These are phyloP conservation scores for Corchorus capsularis DNA, from an alignment of 345 rosid species.

Conservation along the genomic window DNA sequence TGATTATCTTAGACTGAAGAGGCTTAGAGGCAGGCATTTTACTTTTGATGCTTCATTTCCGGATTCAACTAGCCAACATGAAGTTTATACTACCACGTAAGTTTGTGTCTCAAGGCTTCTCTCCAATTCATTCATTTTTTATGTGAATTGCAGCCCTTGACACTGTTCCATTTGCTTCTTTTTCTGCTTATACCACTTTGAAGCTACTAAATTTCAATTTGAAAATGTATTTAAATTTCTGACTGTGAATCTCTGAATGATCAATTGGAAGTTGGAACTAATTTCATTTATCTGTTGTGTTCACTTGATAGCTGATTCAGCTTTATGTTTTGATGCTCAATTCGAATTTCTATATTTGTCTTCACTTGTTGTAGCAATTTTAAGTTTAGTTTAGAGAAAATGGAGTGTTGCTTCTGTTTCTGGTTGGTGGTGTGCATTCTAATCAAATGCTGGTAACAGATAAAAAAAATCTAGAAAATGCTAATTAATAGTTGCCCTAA, in stretches of 20 bases:
- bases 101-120: slow-evolving; percentile 26
- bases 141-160: slow-evolving; percentile 8
- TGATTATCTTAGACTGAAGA: slow-evolving; percentile 84
- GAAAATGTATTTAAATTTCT: slow-evolving; percentile 3
- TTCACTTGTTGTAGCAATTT: neutral
- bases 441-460: neutral
- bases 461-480: neutral
- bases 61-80: slow-evolving; percentile 68
- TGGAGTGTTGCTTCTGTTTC: neutral
- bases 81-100: slow-evolving; percentile 90
- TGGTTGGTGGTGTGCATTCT: neutral
- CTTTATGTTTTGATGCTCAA: neutral
- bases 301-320: neutral
- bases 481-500: neutral
- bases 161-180: slow-evolving; percentile 4
- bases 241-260: slow-evolving; percentile 1
- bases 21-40: slow-evolving; percentile 88
- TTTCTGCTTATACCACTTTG: neutral
- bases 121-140: slow-evolving; percentile 1
- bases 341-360: neutral
- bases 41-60: slow-evolving; percentile 87
- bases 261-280: neutral
- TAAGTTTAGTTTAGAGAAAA: neutral
- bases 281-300: neutral
- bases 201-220: neutral